A percentile compares a stretch with the other conserved stretches of the same genome.
These are phyloP conservation scores for Porcisia hertigi DNA, from an alignment of 208 protist species.

Conservation along the genomic window DNA sequence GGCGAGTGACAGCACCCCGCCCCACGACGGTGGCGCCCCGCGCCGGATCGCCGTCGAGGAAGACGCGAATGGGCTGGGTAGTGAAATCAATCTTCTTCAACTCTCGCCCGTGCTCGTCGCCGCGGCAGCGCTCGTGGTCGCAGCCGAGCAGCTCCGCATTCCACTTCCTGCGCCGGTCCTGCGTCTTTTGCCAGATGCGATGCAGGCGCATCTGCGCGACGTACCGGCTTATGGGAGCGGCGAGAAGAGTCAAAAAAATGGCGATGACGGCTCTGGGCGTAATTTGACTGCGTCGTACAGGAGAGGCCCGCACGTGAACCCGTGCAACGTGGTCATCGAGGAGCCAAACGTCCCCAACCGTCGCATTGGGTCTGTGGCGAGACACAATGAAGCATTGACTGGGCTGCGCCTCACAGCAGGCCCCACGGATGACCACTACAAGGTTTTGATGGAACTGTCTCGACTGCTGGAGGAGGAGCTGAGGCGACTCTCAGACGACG, in stretches of 20 bases:
- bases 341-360: background rate
- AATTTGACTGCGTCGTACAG: background rate
- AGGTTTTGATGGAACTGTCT: slow-evolving; percentile 23
- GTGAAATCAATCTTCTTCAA: slow-evolving; percentile 20
- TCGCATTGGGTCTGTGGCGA: background rate
- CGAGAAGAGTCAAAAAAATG: background rate
- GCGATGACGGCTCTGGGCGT: background rate
- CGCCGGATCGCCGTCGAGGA: background rate
- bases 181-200: slow-evolving; percentile 30
- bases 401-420: slow-evolving; percentile 10
- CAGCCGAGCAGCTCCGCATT: slow-evolving; percentile 43
- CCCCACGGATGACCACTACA: slow-evolving; percentile 23
- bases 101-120: slow-evolving; percentile 37
- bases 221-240: background rate
- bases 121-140: slow-evolving; percentile 43
- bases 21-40: background rate
- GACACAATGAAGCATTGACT: background rate
- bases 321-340: background rate
- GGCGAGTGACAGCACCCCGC: slow-evolving; percentile 6
- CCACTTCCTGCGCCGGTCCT: slow-evolving; percentile 43
- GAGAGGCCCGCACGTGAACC: background rate
- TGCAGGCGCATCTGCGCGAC: slow-evolving; percentile 26
- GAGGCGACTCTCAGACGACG: slow-evolving; percentile 7
- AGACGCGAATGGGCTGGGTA: slow-evolving; percentile 2
- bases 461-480: slow-evolving; percentile 30